Evolutionary conservation across 352 stramenopile species (phyloP).

Genomic region (Globisporangium spiculum): DNA sequence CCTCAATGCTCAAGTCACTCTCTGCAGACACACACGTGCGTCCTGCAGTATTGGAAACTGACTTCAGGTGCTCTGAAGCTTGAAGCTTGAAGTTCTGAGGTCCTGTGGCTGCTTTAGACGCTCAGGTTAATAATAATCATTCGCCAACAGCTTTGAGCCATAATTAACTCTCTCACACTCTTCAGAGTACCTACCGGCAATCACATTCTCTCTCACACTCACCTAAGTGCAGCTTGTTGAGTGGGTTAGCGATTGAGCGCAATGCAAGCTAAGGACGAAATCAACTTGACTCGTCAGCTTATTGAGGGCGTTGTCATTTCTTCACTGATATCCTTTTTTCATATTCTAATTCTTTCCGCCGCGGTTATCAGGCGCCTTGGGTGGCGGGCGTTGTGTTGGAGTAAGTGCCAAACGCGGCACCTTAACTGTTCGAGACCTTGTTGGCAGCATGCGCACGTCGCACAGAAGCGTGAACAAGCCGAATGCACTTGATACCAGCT

Average conservation of each 20-base stretch:
- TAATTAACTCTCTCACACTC: background rate
- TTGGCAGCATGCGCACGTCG: conserved; percentile 45
- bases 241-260: background rate
- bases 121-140: background rate
- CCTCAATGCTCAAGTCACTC: background rate
- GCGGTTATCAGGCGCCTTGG: background rate
- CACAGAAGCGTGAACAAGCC: conserved; percentile 58
- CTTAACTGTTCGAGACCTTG: conserved; percentile 34
- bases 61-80: background rate
- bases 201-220: background rate
- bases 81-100: background rate
- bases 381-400: conserved; percentile 10
- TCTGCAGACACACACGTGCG: background rate
- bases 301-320: background rate
- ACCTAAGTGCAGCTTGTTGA: background rate
- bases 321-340: background rate
- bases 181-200: too few species aligned
- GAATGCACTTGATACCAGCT: conserved; percentile 47
- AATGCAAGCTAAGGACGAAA: background rate
- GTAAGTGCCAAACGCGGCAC: conserved; percentile 31
- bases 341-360: background rate
- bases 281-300: background rate
- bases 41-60: background rate
- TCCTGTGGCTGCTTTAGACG: background rate
- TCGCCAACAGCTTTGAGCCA: background rate